Percentiles rank a stretch among this genome's conserved stretches.
phyloP scores from a whole-genome alignment of 495 filamentous ascomycete genomes.

The Hypoxylon cercidicola region DNA sequence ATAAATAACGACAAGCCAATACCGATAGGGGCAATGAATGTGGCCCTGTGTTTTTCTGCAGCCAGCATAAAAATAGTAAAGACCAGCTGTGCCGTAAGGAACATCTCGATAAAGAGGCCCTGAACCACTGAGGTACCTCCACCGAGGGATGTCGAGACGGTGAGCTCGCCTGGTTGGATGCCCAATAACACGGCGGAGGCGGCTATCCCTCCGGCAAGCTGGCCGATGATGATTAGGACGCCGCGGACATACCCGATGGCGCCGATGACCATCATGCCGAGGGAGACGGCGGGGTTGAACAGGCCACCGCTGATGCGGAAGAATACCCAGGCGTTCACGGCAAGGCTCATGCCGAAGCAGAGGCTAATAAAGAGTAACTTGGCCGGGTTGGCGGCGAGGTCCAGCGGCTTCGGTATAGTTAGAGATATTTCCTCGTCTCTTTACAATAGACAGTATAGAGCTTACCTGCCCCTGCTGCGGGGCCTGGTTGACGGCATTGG shows the following conservation, averaged over 20 bases:
- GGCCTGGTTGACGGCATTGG: constrained; percentile 71
- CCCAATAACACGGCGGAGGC: constrained; percentile 66
- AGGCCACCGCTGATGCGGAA: constrained; percentile 82
- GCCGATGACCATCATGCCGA: constrained; percentile 67
- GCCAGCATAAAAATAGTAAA: constrained; percentile 86
- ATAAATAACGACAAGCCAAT: constrained; percentile 81
- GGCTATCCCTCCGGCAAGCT: constrained; percentile 67
- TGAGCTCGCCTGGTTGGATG: constrained; percentile 70
- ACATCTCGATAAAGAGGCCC: constrained; percentile 81
- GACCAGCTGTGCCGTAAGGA: constrained; percentile 80
- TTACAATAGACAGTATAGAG: no score
- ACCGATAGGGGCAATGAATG: constrained; percentile 79
- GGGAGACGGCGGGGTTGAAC: constrained; percentile 79
- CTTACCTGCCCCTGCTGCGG: neutral
- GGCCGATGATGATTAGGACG: constrained; percentile 60
- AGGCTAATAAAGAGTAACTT: constrained; percentile 76
- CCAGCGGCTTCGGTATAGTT: constrained; percentile 43
- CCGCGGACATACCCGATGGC: constrained; percentile 62
- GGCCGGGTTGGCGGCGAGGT: constrained; percentile 48
- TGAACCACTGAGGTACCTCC: constrained; percentile 67
- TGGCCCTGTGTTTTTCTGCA: constrained; percentile 83
- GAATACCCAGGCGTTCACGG: constrained; percentile 87
- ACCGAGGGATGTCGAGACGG: constrained; percentile 68
- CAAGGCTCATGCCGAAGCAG: constrained; percentile 78
- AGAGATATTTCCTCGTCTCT: no score